Base-by-base conservation (phyloP, 495 filamentous ascomycete genomes). In the Hamigera avellanea region DNA sequence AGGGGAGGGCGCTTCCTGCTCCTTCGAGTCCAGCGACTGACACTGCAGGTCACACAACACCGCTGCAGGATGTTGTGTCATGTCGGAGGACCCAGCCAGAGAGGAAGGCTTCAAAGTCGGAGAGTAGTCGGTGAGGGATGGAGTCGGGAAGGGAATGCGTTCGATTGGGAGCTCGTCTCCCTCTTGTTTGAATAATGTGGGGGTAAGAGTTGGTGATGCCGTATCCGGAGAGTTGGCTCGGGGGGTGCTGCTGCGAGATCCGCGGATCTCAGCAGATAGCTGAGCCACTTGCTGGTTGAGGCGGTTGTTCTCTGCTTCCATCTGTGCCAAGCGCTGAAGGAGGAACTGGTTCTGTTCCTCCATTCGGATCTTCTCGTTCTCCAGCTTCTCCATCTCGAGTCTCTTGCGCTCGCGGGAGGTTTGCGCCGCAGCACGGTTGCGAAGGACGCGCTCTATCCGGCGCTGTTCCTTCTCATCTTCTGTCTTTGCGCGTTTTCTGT, bases 11-110 rank as follows among this genome's bases (percentile, higher is more conserved):
- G 59, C 57, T 57, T 55, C 58, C 67, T 44, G 53, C 52, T 61
- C 62, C 68, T 59, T 75, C 73, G 79, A 71, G 65, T 67, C 70
- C 66, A 62, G 69, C 74, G 78, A 87, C 79, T 76, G 91, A 95
- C 91, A 98, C 91, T 81, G 91, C 91, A 94, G 91, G 91, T 89
- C 91, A 72, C 85, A 95, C 89, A 95, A 93, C 88, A 95, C 78
- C 86, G 73, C 89, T 71, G 91, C 91, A 95, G 91, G 85, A 95
- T 93, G 89, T 94, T 93, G 89, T 95, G 87, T 87, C 91, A 73
- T 62, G 71, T 91, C 84, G 75, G 81, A 69, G 67, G 81, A 79
- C 70, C 73, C 70, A 61, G 70, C 71, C 69, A 66, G 64, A 61
- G 60, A 59, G 50, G 67, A 62, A 45, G 66, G 66, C 48, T 63